A percentile compares a stretch with the other conserved stretches of the same genome.
Conservation (phyloP, 108 stramenopile species). For the Nitzschia sp. region DNA sequence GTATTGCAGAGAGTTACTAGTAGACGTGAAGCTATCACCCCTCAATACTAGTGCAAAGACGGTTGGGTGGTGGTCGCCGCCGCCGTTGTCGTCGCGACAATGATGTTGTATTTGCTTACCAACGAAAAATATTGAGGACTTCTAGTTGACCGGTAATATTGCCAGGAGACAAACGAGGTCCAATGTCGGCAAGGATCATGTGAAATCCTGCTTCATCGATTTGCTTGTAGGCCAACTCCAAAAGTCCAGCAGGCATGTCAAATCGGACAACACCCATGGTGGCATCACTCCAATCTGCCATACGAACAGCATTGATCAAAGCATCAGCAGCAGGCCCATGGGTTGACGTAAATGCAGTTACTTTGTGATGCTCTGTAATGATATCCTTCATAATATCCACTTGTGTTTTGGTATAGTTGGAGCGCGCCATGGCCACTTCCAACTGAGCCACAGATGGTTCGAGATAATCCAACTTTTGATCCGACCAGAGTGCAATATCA, state of each 20-base stretch:
- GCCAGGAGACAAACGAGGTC: slow-evolving; percentile 28
- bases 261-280: slow-evolving; percentile 48
- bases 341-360: slow-evolving; percentile 27
- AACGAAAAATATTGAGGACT: slow-evolving; percentile 40
- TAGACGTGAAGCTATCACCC: no score
- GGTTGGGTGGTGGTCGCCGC: no score
- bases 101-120: no score
- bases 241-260: slow-evolving; percentile 39
- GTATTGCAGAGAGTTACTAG: no score
- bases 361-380: slow-evolving; percentile 42
- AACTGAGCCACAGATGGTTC: slow-evolving; percentile 31
- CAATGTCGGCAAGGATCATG: slow-evolving; percentile 25
- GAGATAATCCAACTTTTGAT: slow-evolving; percentile 38
- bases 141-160: slow-evolving; percentile 26
- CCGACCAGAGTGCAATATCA: slow-evolving; percentile 53
- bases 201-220: slow-evolving; percentile 45
- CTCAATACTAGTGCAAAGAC: no score
- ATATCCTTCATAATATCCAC: slow-evolving; percentile 30
- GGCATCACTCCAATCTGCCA: slow-evolving; percentile 55
- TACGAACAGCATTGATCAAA: slow-evolving; percentile 58
- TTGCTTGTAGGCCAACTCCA: slow-evolving; percentile 42
- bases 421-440: slow-evolving; percentile 14
- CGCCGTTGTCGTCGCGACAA: no score
- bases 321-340: slow-evolving; percentile 19
- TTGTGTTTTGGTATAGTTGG: slow-evolving; percentile 11